A percentile compares a stretch with the other conserved stretches of the same genome.
These are phyloP conservation scores for Colletotrichum sp. DNA, from an alignment of 2,329 filamentous ascomycete genomes.

Conservation along the genomic window DNA sequence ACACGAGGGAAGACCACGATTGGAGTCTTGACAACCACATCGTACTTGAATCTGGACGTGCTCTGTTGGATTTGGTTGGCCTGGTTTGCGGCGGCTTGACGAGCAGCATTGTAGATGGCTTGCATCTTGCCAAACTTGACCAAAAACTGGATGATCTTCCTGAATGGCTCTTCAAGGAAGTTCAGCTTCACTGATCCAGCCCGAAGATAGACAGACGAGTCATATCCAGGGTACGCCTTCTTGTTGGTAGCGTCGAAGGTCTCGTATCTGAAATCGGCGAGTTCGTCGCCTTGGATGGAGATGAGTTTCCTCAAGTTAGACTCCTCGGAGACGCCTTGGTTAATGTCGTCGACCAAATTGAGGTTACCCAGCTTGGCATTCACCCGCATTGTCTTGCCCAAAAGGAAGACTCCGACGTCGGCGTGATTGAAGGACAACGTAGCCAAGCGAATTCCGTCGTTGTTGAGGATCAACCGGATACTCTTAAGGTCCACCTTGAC, in stretches of 20 bases:
- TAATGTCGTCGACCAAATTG: conserved; percentile 90
- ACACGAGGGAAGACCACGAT: conserved; percentile 93
- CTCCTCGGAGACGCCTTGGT: conserved; percentile 81
- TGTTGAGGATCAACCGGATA: conserved; percentile 94
- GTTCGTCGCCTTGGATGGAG: conserved; percentile 92
- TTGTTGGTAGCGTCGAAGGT: conserved; percentile 80
- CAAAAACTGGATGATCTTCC: conserved; percentile 96
- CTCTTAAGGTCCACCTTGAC: conserved; percentile 94
- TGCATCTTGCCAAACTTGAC: conserved; percentile 99
- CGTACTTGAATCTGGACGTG: conserved; percentile 89
- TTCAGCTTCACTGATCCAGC: conserved; percentile 97
- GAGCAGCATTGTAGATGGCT: conserved; percentile 95
- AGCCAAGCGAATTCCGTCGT: conserved; percentile 93
- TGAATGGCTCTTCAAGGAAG: conserved; percentile 95
- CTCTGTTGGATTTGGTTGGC: conserved; percentile 93
- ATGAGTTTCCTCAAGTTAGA: conserved; percentile 87
- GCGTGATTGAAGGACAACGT: conserved; percentile 93
- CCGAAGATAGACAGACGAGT: conserved; percentile 87
- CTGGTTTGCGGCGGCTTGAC: conserved; percentile 91
- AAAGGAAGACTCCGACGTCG: conserved; percentile 87
- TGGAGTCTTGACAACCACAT: conserved; percentile 90
- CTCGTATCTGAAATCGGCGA: conserved; percentile 97
- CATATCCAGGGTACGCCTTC: conserved; percentile 88
- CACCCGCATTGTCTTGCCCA: conserved; percentile 85
- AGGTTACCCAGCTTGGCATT: conserved; percentile 87